A percentile compares a stretch with the other conserved stretches of the same genome.
phyloP scores from a whole-genome alignment of 345 rosid species.

The Citrus cavaleriei region DNA sequence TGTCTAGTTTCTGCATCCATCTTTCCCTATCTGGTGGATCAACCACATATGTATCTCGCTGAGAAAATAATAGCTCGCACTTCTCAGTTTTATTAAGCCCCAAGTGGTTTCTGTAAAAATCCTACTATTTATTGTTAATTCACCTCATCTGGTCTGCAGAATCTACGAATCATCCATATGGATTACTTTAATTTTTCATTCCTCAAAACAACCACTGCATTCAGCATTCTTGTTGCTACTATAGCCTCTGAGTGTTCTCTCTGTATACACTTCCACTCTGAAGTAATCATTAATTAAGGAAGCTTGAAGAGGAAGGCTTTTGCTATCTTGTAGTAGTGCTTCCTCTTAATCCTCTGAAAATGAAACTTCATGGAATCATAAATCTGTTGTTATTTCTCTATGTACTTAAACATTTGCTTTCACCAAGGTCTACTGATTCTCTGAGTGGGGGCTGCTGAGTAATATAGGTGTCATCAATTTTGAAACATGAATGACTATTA shows the following conservation, averaged over 20 bases:
- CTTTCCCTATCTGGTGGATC: background rate
- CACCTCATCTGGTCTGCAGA: background rate
- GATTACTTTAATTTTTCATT: background rate
- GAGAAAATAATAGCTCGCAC: background rate
- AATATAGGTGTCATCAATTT: constrained; percentile 3
- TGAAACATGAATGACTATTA: constrained; percentile 11
- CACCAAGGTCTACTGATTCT: constrained; percentile 1
- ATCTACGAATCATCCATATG: background rate
- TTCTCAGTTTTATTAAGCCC: background rate
- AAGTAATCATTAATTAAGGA: background rate
- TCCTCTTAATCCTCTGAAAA: background rate
- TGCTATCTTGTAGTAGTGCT: background rate
- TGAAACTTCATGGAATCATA: background rate
- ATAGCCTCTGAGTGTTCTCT: background rate
- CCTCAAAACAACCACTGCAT: background rate
- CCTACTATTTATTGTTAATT: background rate
- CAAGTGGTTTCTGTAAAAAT: background rate
- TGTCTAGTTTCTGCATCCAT: constrained; percentile 4
- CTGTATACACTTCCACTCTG: background rate
- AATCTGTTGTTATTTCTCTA: background rate
- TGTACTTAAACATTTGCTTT: background rate
- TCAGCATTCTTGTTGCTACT: background rate
- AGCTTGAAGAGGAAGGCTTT: background rate
- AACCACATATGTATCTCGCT: background rate
- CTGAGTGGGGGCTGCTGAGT: background rate